Conservation (phyloP, 2,329 filamentous ascomycete species). For the Orbilia javanica region DNA sequence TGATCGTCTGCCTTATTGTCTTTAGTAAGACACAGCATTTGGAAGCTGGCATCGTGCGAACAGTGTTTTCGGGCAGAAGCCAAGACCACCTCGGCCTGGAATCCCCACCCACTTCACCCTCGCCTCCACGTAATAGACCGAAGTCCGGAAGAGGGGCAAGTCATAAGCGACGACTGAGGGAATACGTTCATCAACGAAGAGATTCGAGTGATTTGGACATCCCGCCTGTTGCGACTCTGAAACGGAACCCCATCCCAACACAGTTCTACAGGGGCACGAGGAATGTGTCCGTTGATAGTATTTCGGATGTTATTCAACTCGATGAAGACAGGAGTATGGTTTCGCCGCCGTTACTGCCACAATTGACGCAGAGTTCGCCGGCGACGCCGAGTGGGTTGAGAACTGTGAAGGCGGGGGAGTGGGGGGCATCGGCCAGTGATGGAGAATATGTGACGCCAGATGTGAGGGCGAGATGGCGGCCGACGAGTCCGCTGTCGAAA, state of each 20-base stretch:
- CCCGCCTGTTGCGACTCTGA: slow-evolving; percentile 3
- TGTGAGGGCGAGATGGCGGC: slow-evolving; percentile 47
- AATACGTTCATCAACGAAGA: slow-evolving; percentile 46
- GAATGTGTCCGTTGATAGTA: slow-evolving; percentile 15
- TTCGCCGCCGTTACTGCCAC: slow-evolving; percentile 35
- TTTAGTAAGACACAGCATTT: slow-evolving; percentile 69
- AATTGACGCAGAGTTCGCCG: slow-evolving; percentile 58
- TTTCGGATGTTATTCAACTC: slow-evolving; percentile 26
- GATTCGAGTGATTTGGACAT: slow-evolving; percentile 54
- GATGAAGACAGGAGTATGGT: slow-evolving; percentile 23
- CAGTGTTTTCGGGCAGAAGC: slow-evolving; percentile 57
- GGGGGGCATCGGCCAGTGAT: slow-evolving; percentile 54
- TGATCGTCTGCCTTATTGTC: slow-evolving; percentile 87
- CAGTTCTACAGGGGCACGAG: slow-evolving; percentile 41
- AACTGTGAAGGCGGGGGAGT: slow-evolving; percentile 43
- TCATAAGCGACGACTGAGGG: slow-evolving; percentile 33
- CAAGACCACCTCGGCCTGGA: slow-evolving; percentile 54
- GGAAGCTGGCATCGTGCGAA: slow-evolving; percentile 57
- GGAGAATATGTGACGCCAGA: slow-evolving; percentile 51
- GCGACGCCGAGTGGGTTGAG: slow-evolving; percentile 58
- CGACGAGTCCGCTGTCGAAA: slow-evolving; percentile 49
- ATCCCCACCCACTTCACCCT: slow-evolving; percentile 58
- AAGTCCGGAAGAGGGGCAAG: slow-evolving; percentile 21
- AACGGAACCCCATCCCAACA: slow-evolving; percentile 26
- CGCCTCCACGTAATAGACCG: slow-evolving; percentile 18